Evolutionary conservation across 192 early-diverging fungal genomes (phyloP).

Genomic region (Coemansia sp.): DNA sequence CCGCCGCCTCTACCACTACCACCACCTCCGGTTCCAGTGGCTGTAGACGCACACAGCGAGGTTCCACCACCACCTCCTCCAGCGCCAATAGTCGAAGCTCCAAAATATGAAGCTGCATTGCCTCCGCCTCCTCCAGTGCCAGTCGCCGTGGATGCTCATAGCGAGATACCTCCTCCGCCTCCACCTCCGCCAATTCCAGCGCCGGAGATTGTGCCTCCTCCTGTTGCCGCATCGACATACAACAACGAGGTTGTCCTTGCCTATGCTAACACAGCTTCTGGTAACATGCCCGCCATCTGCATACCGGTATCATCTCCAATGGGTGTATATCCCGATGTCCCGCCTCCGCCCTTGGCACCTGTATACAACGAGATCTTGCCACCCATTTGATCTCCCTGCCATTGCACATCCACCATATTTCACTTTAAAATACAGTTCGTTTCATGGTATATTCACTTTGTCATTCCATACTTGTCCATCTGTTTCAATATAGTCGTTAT

Average conservation of each 20-base stretch:
- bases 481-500: background rate
- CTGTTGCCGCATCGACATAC: constrained; percentile 15
- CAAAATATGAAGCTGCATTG: constrained; percentile 22
- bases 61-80: constrained; percentile 14
- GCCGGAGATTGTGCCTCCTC: constrained; percentile 10
- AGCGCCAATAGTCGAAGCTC: constrained; percentile 11
- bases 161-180: constrained; percentile 11
- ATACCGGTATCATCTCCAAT: constrained; percentile 36
- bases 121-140: constrained; percentile 15
- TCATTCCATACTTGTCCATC: background rate
- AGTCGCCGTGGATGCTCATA: constrained; percentile 7
- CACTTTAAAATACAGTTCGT: constrained; percentile 6
- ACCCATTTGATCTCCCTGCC: constrained; percentile 13
- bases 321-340: constrained; percentile 12
- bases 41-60: background rate
- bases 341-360: constrained; percentile 24
- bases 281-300: constrained; percentile 52
- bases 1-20: constrained; percentile 9
- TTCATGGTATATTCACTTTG: background rate
- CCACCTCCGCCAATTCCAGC: constrained; percentile 23
- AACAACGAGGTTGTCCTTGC: constrained; percentile 39
- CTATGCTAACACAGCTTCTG: constrained; percentile 42
- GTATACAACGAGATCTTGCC: constrained; percentile 40
- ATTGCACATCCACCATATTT: background rate
- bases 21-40: constrained; percentile 9